Evolutionary conservation across 352 stramenopile genomes (phyloP).

Genomic region (Pythium dissimile): DNA sequence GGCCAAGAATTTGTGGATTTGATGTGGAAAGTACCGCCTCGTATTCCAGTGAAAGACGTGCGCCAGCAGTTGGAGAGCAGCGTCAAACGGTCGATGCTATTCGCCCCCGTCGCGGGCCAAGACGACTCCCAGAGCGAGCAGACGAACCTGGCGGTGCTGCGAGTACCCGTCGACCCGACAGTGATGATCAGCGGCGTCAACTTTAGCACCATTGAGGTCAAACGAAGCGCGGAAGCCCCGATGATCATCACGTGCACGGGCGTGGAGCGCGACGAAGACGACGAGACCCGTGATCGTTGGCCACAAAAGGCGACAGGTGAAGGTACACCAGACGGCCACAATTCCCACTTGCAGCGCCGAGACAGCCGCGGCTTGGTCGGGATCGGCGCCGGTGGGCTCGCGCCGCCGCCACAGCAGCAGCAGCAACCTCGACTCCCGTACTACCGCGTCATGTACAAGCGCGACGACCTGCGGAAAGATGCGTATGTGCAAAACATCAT

Average conservation of each 20-base stretch:
- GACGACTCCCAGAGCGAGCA: neutral
- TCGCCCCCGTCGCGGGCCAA: conserved; percentile 10
- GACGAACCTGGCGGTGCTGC: conserved; percentile 34
- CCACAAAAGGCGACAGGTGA: conserved; percentile 12
- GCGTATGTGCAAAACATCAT: conserved; percentile 87
- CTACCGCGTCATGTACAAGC: conserved; percentile 88
- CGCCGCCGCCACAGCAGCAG: conserved; percentile 1
- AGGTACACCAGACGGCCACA: conserved; percentile 29
- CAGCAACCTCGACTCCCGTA: conserved; percentile 29
- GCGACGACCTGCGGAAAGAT: conserved; percentile 82
- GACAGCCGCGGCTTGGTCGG: neutral
- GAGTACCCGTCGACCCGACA: conserved; percentile 67
- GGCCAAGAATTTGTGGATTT: conserved; percentile 83
- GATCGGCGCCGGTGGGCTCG: neutral
- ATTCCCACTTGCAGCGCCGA: conserved; percentile 6
- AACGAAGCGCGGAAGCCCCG: conserved; percentile 75
- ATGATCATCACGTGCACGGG: conserved; percentile 81
- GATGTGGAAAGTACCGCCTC: conserved; percentile 78
- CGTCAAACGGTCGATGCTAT: conserved; percentile 45
- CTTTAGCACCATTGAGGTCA: conserved; percentile 72
- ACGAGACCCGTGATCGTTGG: conserved; percentile 20
- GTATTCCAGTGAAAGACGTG: conserved; percentile 58
- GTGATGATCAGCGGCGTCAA: conserved; percentile 74
- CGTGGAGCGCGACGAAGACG: conserved; percentile 71
- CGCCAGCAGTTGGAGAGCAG: conserved; percentile 45